Percentiles rank a stretch among this genome's conserved stretches.
Conservation (phyloP, 108 stramenopile genomes). For the Fragilaria crotonensis region DNA sequence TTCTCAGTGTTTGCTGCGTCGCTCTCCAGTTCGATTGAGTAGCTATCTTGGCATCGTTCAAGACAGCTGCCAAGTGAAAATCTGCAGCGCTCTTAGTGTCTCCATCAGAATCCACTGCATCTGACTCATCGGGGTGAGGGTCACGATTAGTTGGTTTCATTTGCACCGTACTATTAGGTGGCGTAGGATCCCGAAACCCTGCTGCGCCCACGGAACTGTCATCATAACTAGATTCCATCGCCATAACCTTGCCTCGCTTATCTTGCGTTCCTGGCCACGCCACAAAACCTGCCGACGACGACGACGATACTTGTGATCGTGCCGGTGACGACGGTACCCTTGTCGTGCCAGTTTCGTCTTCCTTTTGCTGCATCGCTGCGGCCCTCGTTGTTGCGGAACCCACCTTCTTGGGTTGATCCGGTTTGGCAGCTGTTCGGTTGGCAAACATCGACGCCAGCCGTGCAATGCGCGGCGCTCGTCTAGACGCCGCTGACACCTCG, state of each 20-base stretch:
- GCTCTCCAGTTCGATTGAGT: not conserved
- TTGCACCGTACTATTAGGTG: no score
- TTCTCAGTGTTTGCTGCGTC: not conserved
- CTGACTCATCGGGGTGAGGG: no score
- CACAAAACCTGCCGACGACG: slow-evolving; percentile 29
- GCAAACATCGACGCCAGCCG: slow-evolving; percentile 36
- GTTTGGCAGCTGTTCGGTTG: slow-evolving; percentile 12
- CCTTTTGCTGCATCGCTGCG: not conserved
- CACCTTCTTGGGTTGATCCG: not conserved
- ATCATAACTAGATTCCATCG: slow-evolving; percentile 56
- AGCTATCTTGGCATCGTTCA: not conserved
- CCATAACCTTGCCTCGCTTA: slow-evolving; percentile 35
- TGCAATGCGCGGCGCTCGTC: slow-evolving; percentile 13
- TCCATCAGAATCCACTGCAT: no score
- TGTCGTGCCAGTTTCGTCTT: not conserved
- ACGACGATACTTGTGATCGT: slow-evolving; percentile 6
- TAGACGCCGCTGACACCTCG: not conserved
- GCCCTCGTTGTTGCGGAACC: not conserved
- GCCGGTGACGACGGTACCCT: slow-evolving; percentile 10
- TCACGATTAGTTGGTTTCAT: no score
- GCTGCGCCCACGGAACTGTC: slow-evolving; percentile 25
- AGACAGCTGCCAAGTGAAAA: not conserved
- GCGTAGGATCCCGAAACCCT: slow-evolving; percentile 1
- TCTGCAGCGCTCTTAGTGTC: not conserved
- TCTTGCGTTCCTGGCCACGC: slow-evolving; percentile 82